phyloP scores from a whole-genome alignment of 2,329 filamentous ascomycete genomes.

The Venturiaceae sp. region DNA sequence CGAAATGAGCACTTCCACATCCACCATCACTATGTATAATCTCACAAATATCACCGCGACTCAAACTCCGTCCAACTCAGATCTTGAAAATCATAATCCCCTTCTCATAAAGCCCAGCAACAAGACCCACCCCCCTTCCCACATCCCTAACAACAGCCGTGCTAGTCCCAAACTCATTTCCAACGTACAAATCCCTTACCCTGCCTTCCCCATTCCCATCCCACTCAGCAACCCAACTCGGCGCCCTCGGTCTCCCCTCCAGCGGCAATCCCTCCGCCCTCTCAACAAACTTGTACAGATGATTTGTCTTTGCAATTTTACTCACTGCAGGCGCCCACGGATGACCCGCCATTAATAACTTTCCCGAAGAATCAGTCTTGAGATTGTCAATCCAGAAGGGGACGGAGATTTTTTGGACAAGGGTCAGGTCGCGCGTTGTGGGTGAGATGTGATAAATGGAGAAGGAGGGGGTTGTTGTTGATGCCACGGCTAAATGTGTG shows the following conservation, averaged over 20 bases:
- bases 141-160: conserved; percentile 28
- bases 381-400: conserved; percentile 30
- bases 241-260: conserved; percentile 15
- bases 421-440: conserved; percentile 11
- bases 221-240: conserved; percentile 31
- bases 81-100: conserved; percentile 28
- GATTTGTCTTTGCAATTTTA: conserved; percentile 14
- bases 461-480: conserved; percentile 22
- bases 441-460: conserved; percentile 22
- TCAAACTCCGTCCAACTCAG: conserved; percentile 4
- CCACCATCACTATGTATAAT: too few relatives aligned
- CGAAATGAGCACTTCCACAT: too few relatives aligned
- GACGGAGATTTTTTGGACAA: conserved; percentile 13
- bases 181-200: conserved; percentile 25
- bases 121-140: conserved; percentile 22
- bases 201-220: conserved; percentile 19
- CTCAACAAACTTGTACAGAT: conserved; percentile 11
- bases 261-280: conserved; percentile 8
- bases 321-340: conserved; percentile 23
- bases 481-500: conserved; percentile 28
- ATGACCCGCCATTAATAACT: conserved; percentile 31
- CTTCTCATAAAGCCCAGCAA: conserved; percentile 30
- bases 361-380: conserved; percentile 24
- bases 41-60: not conserved
- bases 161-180: conserved; percentile 21